Evolutionary conservation across 1,139 yeast genomes (phyloP), one percentile per base, ranked within the genome.

Genomic region (Kurtzmaniella natalensis): DNA sequence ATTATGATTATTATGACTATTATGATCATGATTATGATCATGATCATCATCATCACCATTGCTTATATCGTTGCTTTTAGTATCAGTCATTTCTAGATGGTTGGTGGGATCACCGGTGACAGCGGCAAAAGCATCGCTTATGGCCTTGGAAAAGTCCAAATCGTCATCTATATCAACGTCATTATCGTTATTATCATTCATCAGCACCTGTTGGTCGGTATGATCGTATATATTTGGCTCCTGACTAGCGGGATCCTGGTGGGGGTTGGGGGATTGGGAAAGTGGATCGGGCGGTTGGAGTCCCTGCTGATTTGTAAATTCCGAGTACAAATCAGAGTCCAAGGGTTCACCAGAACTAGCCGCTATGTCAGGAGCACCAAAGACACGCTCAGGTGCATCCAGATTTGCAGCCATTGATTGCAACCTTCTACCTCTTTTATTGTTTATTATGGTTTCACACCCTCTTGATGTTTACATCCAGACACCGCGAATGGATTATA

Each of bases 341-440:
- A n/a, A n/a, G n/a, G n/a, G n/a, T n/a, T n/a, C n/a, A n/a, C n/a
- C n/a, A n/a, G n/a, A n/a, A n/a, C n/a, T n/a, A n/a, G n/a, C n/a
- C n/a, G n/a, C n/a, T 15, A 28, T 19, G 26, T 28, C 32, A 13
- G 24, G 29, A 17, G 18, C 11, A 10, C 21, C 19, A 18, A 15
- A 21, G 7, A 13, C n/a, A 11, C 6, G 21, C 29, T 18, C 18
- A 15, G 19, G 16, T 17, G 32, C 11, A 11, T 19, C 27, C 32
- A 26, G 32, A 22, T 28, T 29, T 25, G 32, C 32, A 28, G 25
- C 36, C 36, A 25, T 27, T 16, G 10, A 25, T 36, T 36, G 38
- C 38, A 36, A 23, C 38, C 38, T 11, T 33, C 39, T 43, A 40
- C 41, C 43, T 33, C 30, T 40, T 40, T 38, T 33, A 44, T 45